A percentile compares a stretch with the other conserved stretches of the same genome.
Conservation (phyloP, 768 basidiomycete genomes). For the Xerocomus brunneocitrinus region DNA sequence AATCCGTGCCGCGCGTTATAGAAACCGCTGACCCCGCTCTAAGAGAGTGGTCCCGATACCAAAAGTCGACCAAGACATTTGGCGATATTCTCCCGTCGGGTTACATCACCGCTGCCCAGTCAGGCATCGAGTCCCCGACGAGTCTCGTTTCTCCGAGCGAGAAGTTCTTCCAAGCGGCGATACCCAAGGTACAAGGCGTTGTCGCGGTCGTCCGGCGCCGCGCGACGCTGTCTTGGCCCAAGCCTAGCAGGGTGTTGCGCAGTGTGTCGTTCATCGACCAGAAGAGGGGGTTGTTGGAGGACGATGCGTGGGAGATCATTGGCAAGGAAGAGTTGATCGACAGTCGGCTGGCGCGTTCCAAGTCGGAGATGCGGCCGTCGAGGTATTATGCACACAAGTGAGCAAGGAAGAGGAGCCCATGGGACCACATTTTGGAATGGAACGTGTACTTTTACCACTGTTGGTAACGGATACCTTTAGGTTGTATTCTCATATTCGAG, state of each 20-base stretch:
- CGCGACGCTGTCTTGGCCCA: constrained; percentile 9
- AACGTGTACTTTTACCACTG: not conserved
- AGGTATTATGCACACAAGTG: constrained; percentile 16
- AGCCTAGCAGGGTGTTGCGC: constrained; percentile 7
- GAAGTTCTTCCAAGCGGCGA: constrained; percentile 30
- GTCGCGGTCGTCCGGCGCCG: constrained; percentile 28
- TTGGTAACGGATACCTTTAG: not conserved
- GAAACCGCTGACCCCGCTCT: constrained; percentile 26
- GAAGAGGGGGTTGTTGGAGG: constrained; percentile 18
- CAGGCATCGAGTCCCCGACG: constrained; percentile 16
- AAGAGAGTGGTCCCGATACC: constrained; percentile 12
- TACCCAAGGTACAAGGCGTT: constrained; percentile 40
- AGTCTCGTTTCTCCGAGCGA: constrained; percentile 19
- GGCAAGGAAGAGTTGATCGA: constrained; percentile 5
- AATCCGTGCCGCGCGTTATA: constrained; percentile 1
- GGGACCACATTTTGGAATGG: not conserved
- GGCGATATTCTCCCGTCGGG: constrained; percentile 43
- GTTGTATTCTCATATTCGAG: not conserved
- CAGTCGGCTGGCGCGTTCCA: constrained; percentile 17
- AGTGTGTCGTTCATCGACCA: constrained; percentile 14
- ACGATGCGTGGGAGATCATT: constrained; percentile 16
- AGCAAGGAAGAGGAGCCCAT: not conserved
- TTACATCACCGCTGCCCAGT: constrained; percentile 38
- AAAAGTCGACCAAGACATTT: constrained; percentile 36
- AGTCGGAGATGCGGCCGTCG: constrained; percentile 24